Percentiles rank a stretch among this genome's conserved stretches.
Conservation (phyloP, 2,329 filamentous ascomycete genomes). For the Emergomyces africanus region DNA sequence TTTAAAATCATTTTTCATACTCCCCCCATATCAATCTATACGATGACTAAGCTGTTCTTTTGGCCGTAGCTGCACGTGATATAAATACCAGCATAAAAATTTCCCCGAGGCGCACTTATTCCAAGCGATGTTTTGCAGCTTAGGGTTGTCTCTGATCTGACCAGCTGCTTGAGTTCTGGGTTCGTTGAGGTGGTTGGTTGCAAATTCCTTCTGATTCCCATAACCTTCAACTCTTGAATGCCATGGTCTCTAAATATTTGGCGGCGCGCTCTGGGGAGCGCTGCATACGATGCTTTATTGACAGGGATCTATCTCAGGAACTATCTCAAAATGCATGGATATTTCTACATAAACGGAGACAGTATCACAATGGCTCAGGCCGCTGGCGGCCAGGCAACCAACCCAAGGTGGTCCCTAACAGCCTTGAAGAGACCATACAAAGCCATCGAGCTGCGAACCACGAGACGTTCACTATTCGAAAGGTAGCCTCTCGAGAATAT, state of each 20-base stretch:
- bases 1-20: too few relatives aligned
- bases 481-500: slow-evolving; percentile 5
- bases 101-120: too few relatives aligned
- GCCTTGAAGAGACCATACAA: slow-evolving; percentile 22
- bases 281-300: not conserved
- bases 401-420: slow-evolving; percentile 14
- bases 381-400: slow-evolving; percentile 1
- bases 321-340: not conserved
- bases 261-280: not conserved
- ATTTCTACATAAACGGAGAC: slow-evolving; percentile 7
- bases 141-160: not conserved
- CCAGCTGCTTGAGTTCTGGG: not conserved
- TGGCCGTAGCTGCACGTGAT: too few relatives aligned
- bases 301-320: not conserved
- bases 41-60: too few relatives aligned
- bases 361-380: slow-evolving; percentile 5
- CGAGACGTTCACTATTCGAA: slow-evolving; percentile 15
- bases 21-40: too few relatives aligned
- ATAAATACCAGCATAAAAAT: too few relatives aligned
- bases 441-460: slow-evolving; percentile 23
- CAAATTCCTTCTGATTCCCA: not conserved
- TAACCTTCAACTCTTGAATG: not conserved
- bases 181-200: not conserved
- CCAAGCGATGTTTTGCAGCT: not conserved
- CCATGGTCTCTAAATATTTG: not conserved